Conservation (phyloP, 2,329 filamentous ascomycete genomes). For the Colletotrichum magnum region DNA sequence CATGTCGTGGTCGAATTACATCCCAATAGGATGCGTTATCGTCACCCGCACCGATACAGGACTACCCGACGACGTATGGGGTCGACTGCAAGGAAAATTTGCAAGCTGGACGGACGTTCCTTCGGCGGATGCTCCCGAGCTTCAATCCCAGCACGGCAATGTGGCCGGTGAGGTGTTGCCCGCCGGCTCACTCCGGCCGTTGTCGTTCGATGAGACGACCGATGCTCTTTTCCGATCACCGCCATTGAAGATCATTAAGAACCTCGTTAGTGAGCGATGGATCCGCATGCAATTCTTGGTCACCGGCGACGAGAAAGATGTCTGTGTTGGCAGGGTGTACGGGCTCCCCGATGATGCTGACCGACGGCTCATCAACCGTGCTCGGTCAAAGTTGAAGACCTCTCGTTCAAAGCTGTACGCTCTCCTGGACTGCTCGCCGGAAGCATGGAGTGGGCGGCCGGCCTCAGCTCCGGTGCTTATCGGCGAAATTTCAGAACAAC, state of each 20-base stretch:
- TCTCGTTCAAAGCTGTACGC: slow-evolving; percentile 64
- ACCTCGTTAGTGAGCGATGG: slow-evolving; percentile 58
- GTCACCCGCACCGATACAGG: slow-evolving; percentile 40
- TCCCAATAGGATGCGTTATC: slow-evolving; percentile 58
- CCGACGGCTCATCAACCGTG: slow-evolving; percentile 65
- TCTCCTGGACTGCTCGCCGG: slow-evolving; percentile 67
- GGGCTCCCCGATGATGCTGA: slow-evolving; percentile 77
- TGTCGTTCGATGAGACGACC: neutral
- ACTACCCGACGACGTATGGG: slow-evolving; percentile 23
- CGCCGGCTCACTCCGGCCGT: neutral
- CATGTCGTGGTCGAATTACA: slow-evolving; percentile 48
- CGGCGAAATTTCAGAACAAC: slow-evolving; percentile 41
- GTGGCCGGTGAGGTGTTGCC: too few relatives aligned
- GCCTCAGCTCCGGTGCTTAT: neutral
- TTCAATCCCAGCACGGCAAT: too few relatives aligned
- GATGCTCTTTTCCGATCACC: slow-evolving; percentile 44
- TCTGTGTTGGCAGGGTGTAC: slow-evolving; percentile 67
- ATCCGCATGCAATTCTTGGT: slow-evolving; percentile 58
- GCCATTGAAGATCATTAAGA: slow-evolving; percentile 46
- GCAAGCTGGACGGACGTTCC: slow-evolving; percentile 17
- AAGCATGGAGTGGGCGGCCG: slow-evolving; percentile 67
- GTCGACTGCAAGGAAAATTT: slow-evolving; percentile 6
- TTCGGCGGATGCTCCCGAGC: slow-evolving; percentile 19
- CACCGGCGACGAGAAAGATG: slow-evolving; percentile 37
- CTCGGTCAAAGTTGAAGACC: slow-evolving; percentile 58